Conservation (phyloP, 2,329 filamentous ascomycete genomes). For the Monilinia vaccinii-corymbosi region DNA sequence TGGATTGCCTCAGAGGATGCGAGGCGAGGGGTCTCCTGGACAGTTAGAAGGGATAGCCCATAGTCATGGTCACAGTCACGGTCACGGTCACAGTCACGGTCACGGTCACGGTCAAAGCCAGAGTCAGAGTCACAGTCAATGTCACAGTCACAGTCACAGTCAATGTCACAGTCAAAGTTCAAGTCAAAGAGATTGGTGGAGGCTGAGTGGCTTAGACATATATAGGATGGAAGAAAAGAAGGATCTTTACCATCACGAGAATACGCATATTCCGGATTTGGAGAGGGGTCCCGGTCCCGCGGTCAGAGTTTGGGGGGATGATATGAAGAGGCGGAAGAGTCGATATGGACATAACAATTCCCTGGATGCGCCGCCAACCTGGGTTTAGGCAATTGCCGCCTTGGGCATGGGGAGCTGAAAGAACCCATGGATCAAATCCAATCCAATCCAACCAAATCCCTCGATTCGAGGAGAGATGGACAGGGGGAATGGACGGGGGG, state of each 20-base stretch:
- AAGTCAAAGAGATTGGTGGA: conserved; percentile 2
- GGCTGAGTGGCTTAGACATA: background rate
- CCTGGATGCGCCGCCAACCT: background rate
- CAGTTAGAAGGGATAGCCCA: background rate
- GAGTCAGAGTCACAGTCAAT: no score
- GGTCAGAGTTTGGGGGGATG: background rate
- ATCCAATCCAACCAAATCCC: no score
- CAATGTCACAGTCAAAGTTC: no score
- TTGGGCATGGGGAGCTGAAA: background rate
- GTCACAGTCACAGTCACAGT: no score
- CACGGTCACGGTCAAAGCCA: no score
- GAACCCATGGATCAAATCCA: background rate
- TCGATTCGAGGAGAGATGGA: background rate
- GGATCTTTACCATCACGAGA: background rate
- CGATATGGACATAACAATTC: background rate
- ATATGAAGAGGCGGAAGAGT: background rate
- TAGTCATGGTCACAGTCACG: no score
- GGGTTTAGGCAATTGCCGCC: background rate
- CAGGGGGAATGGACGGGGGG: no score
- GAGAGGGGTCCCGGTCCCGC: background rate
- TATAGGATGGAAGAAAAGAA: background rate
- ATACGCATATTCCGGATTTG: background rate
- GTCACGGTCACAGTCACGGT: no score
- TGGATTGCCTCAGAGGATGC: background rate
- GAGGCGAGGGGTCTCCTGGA: background rate